These are phyloP conservation scores for Fonsecaea monophora DNA, from an alignment of 2,329 filamentous ascomycete genomes.

Conservation along the genomic window DNA sequence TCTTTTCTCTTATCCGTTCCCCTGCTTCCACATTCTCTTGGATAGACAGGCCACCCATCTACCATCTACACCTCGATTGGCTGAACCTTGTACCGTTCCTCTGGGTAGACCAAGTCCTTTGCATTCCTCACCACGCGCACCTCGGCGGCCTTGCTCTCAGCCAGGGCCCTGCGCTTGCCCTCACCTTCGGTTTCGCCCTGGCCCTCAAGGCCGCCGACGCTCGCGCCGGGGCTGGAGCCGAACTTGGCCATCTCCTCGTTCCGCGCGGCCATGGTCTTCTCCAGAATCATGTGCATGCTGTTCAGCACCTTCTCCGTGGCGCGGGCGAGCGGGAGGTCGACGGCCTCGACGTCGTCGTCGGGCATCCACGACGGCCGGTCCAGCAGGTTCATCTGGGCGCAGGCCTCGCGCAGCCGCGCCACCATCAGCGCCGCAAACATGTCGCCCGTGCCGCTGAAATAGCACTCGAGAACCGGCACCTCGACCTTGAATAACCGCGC, in stretches of 20 bases:
- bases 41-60: neutral
- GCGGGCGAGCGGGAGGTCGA: conserved; percentile 79
- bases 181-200: conserved; percentile 36
- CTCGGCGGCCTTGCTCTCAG: conserved; percentile 84
- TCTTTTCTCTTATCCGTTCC: neutral
- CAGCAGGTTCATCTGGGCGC: conserved; percentile 56
- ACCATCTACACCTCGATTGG: conserved; percentile 41
- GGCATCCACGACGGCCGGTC: conserved; percentile 74
- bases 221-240: conserved; percentile 29
- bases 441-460: conserved; percentile 95
- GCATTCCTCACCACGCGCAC: conserved; percentile 80
- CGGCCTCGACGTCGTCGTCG: conserved; percentile 70
- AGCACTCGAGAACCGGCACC: conserved; percentile 86
- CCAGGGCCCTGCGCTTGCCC: conserved; percentile 68
- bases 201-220: conserved; percentile 37
- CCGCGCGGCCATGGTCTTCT: conserved; percentile 70
- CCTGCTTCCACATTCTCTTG: neutral
- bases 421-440: conserved; percentile 97
- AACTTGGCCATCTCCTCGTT: conserved; percentile 64
- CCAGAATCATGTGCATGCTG: conserved; percentile 87
- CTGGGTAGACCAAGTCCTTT: conserved; percentile 70
- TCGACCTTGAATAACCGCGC: conserved; percentile 88
- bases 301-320: conserved; percentile 87
- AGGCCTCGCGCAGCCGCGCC: conserved; percentile 82
- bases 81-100: conserved; percentile 66